These are phyloP conservation scores for Chlorella variabilis DNA, from an alignment of 163 green algal genomes.

Conservation along the genomic window DNA sequence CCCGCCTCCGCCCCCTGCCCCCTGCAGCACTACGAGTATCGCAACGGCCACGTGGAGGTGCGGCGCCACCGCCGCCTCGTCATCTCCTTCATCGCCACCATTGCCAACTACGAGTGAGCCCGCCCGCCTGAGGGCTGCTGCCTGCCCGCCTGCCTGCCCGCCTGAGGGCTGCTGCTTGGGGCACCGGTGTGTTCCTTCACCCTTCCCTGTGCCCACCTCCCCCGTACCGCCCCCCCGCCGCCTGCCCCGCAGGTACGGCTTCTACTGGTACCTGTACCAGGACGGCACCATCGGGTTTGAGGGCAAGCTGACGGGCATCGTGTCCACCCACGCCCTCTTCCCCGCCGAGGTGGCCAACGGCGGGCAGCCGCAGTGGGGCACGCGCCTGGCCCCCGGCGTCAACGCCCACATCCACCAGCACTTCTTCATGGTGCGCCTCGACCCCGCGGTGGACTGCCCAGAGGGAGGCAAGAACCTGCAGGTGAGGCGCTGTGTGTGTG, in stretches of 20 bases:
- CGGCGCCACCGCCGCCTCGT: conserved; percentile 81
- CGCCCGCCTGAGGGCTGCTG: no score
- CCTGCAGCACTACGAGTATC: conserved; percentile 83
- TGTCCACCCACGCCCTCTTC: conserved; percentile 53
- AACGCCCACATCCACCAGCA: conserved; percentile 88
- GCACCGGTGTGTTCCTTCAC: conserved; percentile 49
- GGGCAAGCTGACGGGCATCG: conserved; percentile 90
- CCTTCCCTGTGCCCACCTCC: not conserved
- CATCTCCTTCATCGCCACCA: conserved; percentile 84
- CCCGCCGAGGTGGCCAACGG: conserved; percentile 14
- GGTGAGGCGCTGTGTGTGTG: not conserved
- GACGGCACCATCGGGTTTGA: conserved; percentile 89
- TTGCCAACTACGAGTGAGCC: conserved; percentile 83
- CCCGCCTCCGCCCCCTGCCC: not conserved
- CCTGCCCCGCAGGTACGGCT: not conserved
- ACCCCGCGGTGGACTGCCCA: conserved; percentile 83
- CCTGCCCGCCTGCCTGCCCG: no score
- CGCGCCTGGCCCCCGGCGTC: conserved; percentile 62
- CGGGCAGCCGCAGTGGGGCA: conserved; percentile 33
- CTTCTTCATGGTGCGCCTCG: conserved; percentile 89
- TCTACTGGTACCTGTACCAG: conserved; percentile 83
- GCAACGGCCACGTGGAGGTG: conserved; percentile 54
- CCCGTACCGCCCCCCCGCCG: not conserved
- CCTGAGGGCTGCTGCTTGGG: not conserved
- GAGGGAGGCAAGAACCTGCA: conserved; percentile 59